phyloP scores from a whole-genome alignment of 371 early-diverging fungal species.

The Circinella umbellata region DNA sequence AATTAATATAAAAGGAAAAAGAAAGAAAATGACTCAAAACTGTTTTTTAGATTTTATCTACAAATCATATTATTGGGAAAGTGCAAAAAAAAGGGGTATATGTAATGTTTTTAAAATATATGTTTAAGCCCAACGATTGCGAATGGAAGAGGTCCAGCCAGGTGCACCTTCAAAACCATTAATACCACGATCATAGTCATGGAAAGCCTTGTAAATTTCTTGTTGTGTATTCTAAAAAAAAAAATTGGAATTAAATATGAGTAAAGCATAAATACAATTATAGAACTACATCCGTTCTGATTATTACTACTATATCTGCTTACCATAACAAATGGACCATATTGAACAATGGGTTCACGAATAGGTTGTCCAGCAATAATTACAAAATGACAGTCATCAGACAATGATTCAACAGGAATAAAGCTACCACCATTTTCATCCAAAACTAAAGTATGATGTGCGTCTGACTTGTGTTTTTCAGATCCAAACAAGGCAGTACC shows the following conservation, averaged over 20 bases:
- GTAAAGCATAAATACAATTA: not conserved
- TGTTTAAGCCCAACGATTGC: constrained; percentile 19
- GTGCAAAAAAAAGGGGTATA: no score
- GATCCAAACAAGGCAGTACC: constrained; percentile 63
- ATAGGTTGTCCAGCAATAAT: constrained; percentile 66
- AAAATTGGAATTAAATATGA: not conserved
- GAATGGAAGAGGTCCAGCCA: constrained; percentile 43
- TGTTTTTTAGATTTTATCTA: no score
- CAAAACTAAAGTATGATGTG: constrained; percentile 60
- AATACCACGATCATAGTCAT: constrained; percentile 49
- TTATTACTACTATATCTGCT: not conserved
- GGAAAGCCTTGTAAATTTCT: constrained; percentile 59
- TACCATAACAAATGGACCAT: constrained; percentile 69
- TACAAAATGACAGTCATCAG: constrained; percentile 62
- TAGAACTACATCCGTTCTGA: not conserved
- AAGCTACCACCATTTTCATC: constrained; percentile 47
- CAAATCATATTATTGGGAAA: no score
- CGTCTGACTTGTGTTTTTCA: constrained; percentile 49
- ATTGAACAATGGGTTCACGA: constrained; percentile 59
- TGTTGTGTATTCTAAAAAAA: constrained; percentile 37
- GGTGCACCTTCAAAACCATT: constrained; percentile 65
- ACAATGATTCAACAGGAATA: constrained; percentile 51
- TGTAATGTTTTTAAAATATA: not conserved
- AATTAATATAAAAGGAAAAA: no score
- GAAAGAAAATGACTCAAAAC: no score